Evolutionary conservation across 2,329 filamentous ascomycete genomes (phyloP).

Genomic region (Fusarium denticulatum): DNA sequence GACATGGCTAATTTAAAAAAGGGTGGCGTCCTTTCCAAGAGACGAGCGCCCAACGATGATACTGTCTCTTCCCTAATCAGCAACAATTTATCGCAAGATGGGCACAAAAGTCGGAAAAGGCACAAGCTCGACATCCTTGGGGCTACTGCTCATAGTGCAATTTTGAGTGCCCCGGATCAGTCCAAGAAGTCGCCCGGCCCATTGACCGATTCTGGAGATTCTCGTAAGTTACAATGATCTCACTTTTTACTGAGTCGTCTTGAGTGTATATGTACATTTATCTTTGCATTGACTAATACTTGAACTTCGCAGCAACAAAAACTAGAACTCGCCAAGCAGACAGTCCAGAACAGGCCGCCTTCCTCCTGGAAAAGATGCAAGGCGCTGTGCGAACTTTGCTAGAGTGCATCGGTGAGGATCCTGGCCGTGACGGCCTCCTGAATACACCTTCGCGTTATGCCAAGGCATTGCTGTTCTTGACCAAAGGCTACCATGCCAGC

Average conservation of each 20-base stretch:
- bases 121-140: neutral
- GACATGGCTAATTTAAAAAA: constrained; percentile 42
- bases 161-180: constrained; percentile 46
- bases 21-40: constrained; percentile 36
- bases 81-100: constrained; percentile 34
- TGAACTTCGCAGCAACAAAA: constrained; percentile 42
- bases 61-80: constrained; percentile 43
- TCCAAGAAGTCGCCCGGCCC: constrained; percentile 58
- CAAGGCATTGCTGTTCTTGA: constrained; percentile 94
- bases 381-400: constrained; percentile 72
- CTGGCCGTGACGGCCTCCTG: constrained; percentile 70
- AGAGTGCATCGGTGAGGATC: constrained; percentile 75
- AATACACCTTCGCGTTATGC: constrained; percentile 86
- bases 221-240: constrained; percentile 54
- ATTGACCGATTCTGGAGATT: constrained; percentile 68
- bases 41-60: constrained; percentile 37
- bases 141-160: constrained; percentile 44
- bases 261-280: neutral
- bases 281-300: constrained; percentile 54
- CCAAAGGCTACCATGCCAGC: constrained; percentile 95
- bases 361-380: constrained; percentile 66
- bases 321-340: constrained; percentile 71
- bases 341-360: constrained; percentile 51
- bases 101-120: constrained; percentile 13
- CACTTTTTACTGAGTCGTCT: neutral